A percentile compares a stretch with the other conserved stretches of the same genome.
phyloP scores from a whole-genome alignment of 148 eudicot genomes.

The Persicaria tinctoria region DNA sequence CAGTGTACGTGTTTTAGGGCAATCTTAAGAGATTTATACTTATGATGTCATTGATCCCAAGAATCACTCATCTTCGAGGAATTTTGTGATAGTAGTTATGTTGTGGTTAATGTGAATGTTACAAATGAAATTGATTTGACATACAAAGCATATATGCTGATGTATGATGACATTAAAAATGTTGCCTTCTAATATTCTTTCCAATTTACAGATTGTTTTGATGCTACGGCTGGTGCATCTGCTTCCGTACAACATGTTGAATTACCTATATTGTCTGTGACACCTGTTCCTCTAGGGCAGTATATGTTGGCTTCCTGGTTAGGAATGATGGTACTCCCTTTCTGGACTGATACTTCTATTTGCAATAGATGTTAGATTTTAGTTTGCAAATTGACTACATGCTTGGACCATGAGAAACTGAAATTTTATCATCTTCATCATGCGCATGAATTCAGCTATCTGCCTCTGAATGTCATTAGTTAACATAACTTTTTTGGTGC shows the following conservation, averaged over 20 bases:
- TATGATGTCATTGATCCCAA: background rate
- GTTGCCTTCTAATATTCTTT: background rate
- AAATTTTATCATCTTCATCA: background rate
- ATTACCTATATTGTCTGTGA: conserved; percentile 90
- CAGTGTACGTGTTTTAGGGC: background rate
- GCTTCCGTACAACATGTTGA: conserved; percentile 87
- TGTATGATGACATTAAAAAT: background rate
- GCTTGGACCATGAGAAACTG: background rate
- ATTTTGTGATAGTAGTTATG: background rate
- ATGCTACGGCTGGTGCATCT: conserved; percentile 89
- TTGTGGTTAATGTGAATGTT: background rate
- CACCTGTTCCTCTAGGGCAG: conserved; percentile 74
- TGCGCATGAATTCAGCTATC: background rate
- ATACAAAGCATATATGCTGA: background rate
- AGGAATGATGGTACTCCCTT: conserved; percentile 76
- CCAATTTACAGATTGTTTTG: conserved; percentile 65
- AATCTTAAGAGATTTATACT: background rate
- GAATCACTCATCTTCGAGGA: background rate
- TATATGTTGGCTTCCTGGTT: conserved; percentile 90
- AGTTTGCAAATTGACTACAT: background rate
- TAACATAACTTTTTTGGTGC: background rate
- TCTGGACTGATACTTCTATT: conserved; percentile 5
- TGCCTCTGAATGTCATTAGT: background rate
- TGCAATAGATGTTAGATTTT: background rate
- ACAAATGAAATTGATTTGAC: background rate